Evolutionary conservation across 768 basidiomycete genomes (phyloP), one percentile per base, ranked within the genome.

Genomic region (Clitopilus hobsonii): DNA sequence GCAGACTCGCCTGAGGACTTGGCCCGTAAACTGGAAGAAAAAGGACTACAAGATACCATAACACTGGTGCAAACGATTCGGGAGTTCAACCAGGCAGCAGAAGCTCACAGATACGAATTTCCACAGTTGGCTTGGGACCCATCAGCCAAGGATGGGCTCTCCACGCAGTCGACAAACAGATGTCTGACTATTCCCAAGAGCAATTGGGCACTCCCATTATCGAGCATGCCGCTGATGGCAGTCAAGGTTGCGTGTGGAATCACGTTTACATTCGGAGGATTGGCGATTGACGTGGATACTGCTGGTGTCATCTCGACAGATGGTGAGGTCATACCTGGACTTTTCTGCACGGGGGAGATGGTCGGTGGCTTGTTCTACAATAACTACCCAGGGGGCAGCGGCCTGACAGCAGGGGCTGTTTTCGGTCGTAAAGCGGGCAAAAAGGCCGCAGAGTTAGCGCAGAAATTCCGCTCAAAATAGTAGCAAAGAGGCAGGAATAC

Each of bases 341-440:
- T 89, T 32, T 86, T 82, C 64, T 85, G 82, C 59, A 74, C 84
- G 1, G 87, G 86, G 13, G 87, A 88, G 66, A 82, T 88, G 76
- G 80, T 87, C 0, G 85, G 85, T 4, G 80, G 79, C 10, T 60
- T 88, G 49, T 88, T 83, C 61, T 82, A 80, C 57, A 66, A 70
- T 22, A 88, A 88, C 61, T 89, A 88, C 61, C 87, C 87, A 0
- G 85, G 86, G 2, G 85, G 85, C 14, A 85, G 83, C 60, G 86
- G 85, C 20, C 61, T 87, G 56, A 86, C 79, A 14, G 80, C 80
- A 3, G 84, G 83, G 0, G 83, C 85, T 0, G 85, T 87, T 11
- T 86, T 88, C 64, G 85, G 84, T 10, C 72, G 78, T 38, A 78
- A 76, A 56, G 82, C 83, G 25, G 85, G 84, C 6, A 55, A 60